Evolutionary conservation across 768 basidiomycete genomes (phyloP).

Genomic region (Zangia roseola): DNA sequence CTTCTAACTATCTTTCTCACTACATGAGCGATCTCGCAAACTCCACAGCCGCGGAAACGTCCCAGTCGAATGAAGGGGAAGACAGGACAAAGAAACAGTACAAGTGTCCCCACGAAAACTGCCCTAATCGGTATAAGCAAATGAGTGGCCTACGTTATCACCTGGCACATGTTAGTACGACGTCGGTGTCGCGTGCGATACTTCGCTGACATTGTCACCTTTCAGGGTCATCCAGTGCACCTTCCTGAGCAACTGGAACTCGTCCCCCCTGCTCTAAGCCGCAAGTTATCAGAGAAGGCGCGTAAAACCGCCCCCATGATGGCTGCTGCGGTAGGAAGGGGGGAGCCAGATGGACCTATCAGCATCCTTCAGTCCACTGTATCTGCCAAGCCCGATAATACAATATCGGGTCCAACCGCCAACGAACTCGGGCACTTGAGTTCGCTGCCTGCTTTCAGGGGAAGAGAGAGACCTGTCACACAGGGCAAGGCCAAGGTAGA

Average conservation of each 20-base stretch:
- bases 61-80: slow-evolving; percentile 34
- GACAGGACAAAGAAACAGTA: slow-evolving; percentile 47
- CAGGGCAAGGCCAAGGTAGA: slow-evolving; percentile 78
- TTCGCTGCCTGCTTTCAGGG: slow-evolving; percentile 33
- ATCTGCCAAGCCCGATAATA: slow-evolving; percentile 23
- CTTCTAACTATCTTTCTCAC: slow-evolving; percentile 22
- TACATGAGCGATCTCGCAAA: slow-evolving; percentile 29
- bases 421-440: not conserved
- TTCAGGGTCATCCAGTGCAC: slow-evolving; percentile 64
- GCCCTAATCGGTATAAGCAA: slow-evolving; percentile 78
- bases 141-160: slow-evolving; percentile 84
- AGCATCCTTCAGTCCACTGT: not conserved
- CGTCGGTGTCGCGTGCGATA: not conserved
- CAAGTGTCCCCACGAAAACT: slow-evolving; percentile 59
- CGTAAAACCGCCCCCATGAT: too few relatives aligned
- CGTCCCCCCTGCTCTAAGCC: slow-evolving; percentile 67
- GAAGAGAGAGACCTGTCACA: slow-evolving; percentile 74
- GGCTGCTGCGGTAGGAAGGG: slow-evolving; percentile 90
- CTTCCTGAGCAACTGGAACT: slow-evolving; percentile 63
- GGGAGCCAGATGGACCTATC: slow-evolving; percentile 57
- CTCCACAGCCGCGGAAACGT: slow-evolving; percentile 25
- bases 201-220: slow-evolving; percentile 2
- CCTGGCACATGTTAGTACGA: slow-evolving; percentile 61
- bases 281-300: slow-evolving; percentile 52
- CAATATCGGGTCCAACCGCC: slow-evolving; percentile 3